A percentile compares a stretch with the other conserved stretches of the same genome.
phyloP scores from a whole-genome alignment of 2,329 filamentous ascomycete genomes.

The Cordyceps tenuipes region DNA sequence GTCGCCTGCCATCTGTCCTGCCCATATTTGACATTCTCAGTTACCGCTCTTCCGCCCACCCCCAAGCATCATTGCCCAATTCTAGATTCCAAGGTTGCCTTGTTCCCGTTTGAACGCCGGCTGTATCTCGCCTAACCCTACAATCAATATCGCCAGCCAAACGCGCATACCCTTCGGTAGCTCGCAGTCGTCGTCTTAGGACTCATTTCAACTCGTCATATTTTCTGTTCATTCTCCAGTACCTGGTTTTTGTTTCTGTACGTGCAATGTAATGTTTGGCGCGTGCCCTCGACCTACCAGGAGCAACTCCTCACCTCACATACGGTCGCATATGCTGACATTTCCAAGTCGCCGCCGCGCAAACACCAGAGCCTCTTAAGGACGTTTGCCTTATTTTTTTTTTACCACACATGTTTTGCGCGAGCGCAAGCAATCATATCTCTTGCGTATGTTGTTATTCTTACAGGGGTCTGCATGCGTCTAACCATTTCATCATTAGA shows the following conservation, averaged over 20 bases:
- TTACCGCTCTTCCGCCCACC: neutral
- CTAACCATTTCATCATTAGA: neutral
- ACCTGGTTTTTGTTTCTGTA: neutral
- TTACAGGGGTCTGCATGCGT: neutral
- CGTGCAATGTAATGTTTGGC: neutral
- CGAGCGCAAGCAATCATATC: slow-evolving; percentile 10
- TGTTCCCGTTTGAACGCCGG: too few relatives aligned
- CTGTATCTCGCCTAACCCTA: too few relatives aligned
- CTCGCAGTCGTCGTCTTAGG: neutral
- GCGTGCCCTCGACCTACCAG: neutral
- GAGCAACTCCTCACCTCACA: neutral
- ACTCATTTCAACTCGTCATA: neutral
- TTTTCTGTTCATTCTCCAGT: neutral
- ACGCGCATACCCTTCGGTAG: neutral
- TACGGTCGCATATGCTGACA: neutral
- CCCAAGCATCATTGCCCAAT: neutral
- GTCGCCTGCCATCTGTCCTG: neutral
- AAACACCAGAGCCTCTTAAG: slow-evolving; percentile 10
- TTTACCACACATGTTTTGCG: slow-evolving; percentile 3
- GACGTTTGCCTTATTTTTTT: neutral
- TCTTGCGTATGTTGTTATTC: neutral
- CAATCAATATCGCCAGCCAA: neutral
- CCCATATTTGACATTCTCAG: neutral
- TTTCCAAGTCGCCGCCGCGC: neutral
- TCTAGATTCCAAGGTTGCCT: neutral